Evolutionary conservation across 345 rosid species (phyloP), one percentile per base, ranked within the genome.

Genomic region (Heritiera littoralis): DNA sequence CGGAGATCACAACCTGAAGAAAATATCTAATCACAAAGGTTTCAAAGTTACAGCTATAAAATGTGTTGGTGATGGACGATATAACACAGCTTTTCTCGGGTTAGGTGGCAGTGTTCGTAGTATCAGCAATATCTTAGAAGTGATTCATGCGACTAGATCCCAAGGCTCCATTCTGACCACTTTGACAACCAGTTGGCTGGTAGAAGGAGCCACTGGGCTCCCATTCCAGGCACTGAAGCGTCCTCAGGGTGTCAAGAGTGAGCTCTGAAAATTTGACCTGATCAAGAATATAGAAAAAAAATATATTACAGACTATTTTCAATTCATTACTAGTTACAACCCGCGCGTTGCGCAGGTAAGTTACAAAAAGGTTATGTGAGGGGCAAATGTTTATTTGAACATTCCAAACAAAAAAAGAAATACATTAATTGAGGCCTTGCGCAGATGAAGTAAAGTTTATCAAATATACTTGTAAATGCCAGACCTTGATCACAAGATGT

Each of bases 151-250:
- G 89, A 83, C 85, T 82, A 86, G 87, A 84, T 66, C 94, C 93
- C 71, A 84, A 77, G 67, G 85, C 90, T 70, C 87, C 89, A 83
- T 88, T 89, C 77, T 83, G 94, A 76, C 91, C 87, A 76, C 76
- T 79, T 87, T 88, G 90, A 82, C 83, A 43, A 80, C 79, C 87
- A 83, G 81, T 65, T 77, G 93, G 72, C 82, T 86, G 90, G 83
- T 88, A 95, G 79, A 95, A 87, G 61, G 97, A 88, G 84, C 99
- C 99, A 80, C 94, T 90, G 30, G 96, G 98, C 81, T 95, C 99
- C 99, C 99, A 95, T 82, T 95, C 99, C 81, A 95, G 77, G 88
- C 94, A 91, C 73, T 95, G 99, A 85, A 95, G 97, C 96, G 93
- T 93, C 92, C 99, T 91, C 78, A 92, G 93, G 28, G 28, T 23